Conservation (phyloP, 2,329 filamentous ascomycete genomes). For the Sclerotinia minor region DNA sequence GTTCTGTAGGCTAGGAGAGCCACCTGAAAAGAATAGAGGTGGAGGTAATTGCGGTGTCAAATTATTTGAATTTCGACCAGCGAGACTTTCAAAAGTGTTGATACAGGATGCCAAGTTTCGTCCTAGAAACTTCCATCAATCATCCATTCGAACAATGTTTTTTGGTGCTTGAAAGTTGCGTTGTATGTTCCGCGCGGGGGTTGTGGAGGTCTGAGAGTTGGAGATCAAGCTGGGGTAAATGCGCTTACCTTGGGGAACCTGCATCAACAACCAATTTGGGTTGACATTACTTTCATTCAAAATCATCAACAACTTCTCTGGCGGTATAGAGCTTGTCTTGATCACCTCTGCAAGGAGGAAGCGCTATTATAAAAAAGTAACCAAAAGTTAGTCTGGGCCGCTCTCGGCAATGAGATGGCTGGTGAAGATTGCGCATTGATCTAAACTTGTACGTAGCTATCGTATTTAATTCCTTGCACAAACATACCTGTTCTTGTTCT, state of each 20-base stretch:
- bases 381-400: constrained; percentile 30
- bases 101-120: constrained; percentile 38
- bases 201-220: constrained; percentile 20
- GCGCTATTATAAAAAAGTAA: constrained; percentile 31
- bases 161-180: background rate
- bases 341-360: constrained; percentile 54
- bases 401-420: constrained; percentile 24
- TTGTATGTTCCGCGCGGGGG: constrained; percentile 10
- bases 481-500: constrained; percentile 41
- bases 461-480: constrained; percentile 2
- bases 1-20: constrained; percentile 24
- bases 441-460: constrained; percentile 1
- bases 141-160: background rate
- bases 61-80: constrained; percentile 11
- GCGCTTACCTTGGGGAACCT: constrained; percentile 50
- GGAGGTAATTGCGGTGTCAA: constrained; percentile 13
- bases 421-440: constrained; percentile 29
- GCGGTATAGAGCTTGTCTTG: constrained; percentile 48
- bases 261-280: constrained; percentile 51
- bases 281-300: constrained; percentile 47
- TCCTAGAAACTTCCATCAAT: constrained; percentile 30
- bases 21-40: constrained; percentile 15
- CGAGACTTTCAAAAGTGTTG: constrained; percentile 34
- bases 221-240: constrained; percentile 27
- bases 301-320: constrained; percentile 46